Evolutionary conservation across 1,139 yeast genomes (phyloP), one percentile per base, ranked within the genome.

Genomic region (Taphrina confusa): DNA sequence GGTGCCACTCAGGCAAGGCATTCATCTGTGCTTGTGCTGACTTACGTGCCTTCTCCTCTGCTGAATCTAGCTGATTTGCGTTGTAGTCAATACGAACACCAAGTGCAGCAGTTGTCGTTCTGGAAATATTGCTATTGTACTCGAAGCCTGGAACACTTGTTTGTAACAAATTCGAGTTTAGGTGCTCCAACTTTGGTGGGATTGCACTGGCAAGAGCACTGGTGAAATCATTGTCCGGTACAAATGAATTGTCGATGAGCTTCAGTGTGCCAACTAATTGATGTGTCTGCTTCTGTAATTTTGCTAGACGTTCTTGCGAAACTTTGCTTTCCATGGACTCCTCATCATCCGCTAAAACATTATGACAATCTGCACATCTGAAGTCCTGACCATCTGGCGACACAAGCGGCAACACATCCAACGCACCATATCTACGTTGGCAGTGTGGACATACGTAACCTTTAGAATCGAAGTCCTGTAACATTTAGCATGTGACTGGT

Each of bases 1-100:
- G 81, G 71, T 92, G 96, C 99, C 99, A 92, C 23, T 95, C 84
- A 9, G 99, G 98, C 67, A 92, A 78, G 1, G 96, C 97, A 71
- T 94, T 92, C 72, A 91, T 96, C 12, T 36, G 49, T n/a, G 51
- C 60, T 70, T 87, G 87, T 71, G 91, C 74, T 49, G 34, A 40
- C 23, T 47, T 49, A n/a, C 58, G 47, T 28, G 45, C 34, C 25
- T 36, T 30, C 16, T 45, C 55, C 20, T 28, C 50, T 8, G 46
- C 37, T 4, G 49, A 30, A 20, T 50, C 54, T 9, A 44, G 33
- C n/a, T 37, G 42, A 5, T 23, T 20, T 1, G 96, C 91, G 3
- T 97, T 87, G 71, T 92, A 90, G 65, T 89, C 85, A 65, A 94
- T 96, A 71, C 89, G 92, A 16, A 66, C 52, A 11, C 62, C 62